These are phyloP conservation scores for Trichosanthes cucumerina DNA, from an alignment of 306 rosid species.

Conservation along the genomic window DNA sequence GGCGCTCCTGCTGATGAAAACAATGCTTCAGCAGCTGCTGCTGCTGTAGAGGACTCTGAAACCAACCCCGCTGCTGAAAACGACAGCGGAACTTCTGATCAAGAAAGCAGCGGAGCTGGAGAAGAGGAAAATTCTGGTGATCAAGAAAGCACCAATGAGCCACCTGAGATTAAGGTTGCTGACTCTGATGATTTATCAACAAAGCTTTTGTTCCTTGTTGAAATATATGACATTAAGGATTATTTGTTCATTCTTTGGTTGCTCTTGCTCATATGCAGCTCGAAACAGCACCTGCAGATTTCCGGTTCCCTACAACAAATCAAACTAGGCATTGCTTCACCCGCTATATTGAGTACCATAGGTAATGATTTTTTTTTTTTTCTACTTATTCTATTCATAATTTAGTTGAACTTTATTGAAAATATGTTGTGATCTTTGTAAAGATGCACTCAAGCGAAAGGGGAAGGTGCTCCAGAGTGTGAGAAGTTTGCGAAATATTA, in stretches of 20 bases:
- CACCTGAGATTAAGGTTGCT: conserved; percentile 65
- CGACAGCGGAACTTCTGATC: conserved; percentile 22
- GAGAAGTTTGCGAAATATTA: conserved; percentile 78
- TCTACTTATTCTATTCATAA: not conserved
- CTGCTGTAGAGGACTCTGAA: conserved; percentile 31
- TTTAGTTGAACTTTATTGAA: not conserved
- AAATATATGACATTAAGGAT: not conserved
- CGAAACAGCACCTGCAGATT: conserved; percentile 91
- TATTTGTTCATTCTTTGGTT: conserved; percentile 8
- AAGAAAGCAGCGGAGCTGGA: conserved; percentile 39
- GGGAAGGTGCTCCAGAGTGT: conserved; percentile 82
- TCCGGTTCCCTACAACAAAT: conserved; percentile 95
- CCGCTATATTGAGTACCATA: conserved; percentile 75
- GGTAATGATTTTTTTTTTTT: conserved; percentile 35
- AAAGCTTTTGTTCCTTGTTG: not conserved
- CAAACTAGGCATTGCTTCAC: conserved; percentile 99
- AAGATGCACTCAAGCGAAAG: conserved; percentile 84
- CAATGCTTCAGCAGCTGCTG: conserved; percentile 29
- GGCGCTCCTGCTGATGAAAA: conserved; percentile 24
- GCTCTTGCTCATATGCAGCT: conserved; percentile 46
- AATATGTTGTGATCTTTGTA: not conserved
- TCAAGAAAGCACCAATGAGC: conserved; percentile 55
- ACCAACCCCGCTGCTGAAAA: conserved; percentile 14
- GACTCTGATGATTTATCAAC: not conserved
- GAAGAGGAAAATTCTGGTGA: conserved; percentile 38